Base-by-base conservation (phyloP, 257 asterid genomes). In the Rehmannia glutinosa region DNA sequence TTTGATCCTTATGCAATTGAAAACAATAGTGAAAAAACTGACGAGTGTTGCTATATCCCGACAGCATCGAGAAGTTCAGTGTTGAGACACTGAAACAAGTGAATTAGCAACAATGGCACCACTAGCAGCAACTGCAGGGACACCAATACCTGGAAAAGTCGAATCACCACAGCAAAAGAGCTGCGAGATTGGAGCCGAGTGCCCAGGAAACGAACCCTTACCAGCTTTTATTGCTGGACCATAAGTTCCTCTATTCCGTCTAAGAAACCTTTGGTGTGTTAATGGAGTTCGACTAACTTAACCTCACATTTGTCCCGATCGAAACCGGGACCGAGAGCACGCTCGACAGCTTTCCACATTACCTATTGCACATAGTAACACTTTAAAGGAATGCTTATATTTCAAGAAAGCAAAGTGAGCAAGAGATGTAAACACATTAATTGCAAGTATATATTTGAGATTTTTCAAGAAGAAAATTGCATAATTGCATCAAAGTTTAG, bases 41-140 rank as follows among this genome's bases (percentile, higher is more conserved):
- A 30, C 17, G 9, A 1, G 1, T 3, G 42, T 42, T 1, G 11
- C 70, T 72, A 91, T 75, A 92, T 81, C 23, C 97, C 96, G 0
- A 92, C 76, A 55, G 98, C 97, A 72, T 92, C 98, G 54, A 92
- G 97, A 73, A 92, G 96, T 53, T 85, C 83, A 0, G 72, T 90
- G 98, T 71, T 87, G 86, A 59, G 95, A 75, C 45, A 92, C 97
- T 1, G 98, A 87, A 75, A 92, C 98, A 1, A 92, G 86, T 16
- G 97, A 75, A 51, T 92, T 92, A 4, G 97, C 98, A 38, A 92
- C 98, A 58, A 92, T 92, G 76, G 98, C 97, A 51, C 98, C 98
- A 80, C 98, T 90, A 28, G 98, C 97, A 24, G 98, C 98, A 74
- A 92, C 98, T 6, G 97, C 98, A 64, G 98, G 98, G 12, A 92